Percentiles rank a stretch among this genome's conserved stretches.
phyloP scores from a whole-genome alignment of 2,329 filamentous ascomycete genomes.

The Clonostachys solani region DNA sequence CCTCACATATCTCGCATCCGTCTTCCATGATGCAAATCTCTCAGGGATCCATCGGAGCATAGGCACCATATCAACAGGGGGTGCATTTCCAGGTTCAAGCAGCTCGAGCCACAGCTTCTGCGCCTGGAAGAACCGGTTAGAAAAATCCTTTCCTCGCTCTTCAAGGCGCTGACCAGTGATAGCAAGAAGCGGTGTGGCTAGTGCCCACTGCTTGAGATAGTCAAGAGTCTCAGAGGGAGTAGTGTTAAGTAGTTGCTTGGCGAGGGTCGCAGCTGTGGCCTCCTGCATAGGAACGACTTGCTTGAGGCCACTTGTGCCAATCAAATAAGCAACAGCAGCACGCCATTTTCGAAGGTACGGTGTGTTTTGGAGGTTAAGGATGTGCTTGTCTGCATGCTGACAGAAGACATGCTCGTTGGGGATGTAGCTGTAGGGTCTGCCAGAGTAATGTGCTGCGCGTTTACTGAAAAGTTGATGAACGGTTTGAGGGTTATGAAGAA shows the following conservation, averaged over 20 bases:
- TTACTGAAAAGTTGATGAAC: constrained; percentile 28
- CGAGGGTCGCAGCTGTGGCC: not conserved
- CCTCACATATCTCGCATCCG: not conserved
- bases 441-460: constrained; percentile 25
- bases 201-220: not conserved
- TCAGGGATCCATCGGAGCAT: not conserved
- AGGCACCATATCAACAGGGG: not conserved
- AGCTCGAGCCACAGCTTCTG: not conserved
- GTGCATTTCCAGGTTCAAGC: not conserved
- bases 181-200: not conserved
- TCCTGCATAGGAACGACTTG: not conserved
- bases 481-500: constrained; percentile 19
- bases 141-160: not conserved
- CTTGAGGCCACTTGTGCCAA: not conserved
- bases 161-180: not conserved
- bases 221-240: too few relatives aligned
- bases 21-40: not conserved
- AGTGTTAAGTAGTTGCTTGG: not conserved
- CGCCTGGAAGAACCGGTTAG: not conserved
- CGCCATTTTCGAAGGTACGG: not conserved
- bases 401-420: constrained; percentile 12
- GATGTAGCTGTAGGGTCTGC: constrained; percentile 17
- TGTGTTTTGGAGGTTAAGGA: constrained; percentile 6
- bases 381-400: constrained; percentile 2
- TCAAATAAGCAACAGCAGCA: too few relatives aligned